Evolutionary conservation across 176 grass and related monocot species (phyloP).

Genomic region (Melocanna baccifera): DNA sequence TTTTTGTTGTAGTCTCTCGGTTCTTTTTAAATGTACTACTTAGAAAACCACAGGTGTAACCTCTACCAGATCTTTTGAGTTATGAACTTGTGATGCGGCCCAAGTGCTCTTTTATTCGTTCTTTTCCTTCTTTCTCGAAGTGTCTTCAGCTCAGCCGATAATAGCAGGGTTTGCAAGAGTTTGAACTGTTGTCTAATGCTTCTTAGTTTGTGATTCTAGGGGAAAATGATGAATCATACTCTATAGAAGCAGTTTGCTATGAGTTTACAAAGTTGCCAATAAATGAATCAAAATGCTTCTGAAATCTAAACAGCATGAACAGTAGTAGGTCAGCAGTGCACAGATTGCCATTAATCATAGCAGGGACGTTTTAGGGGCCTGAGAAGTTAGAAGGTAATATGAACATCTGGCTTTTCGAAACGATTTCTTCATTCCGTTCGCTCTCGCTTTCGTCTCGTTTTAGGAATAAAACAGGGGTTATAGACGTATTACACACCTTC

Average conservation of each 20-base stretch:
- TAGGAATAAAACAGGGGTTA: too few relatives aligned
- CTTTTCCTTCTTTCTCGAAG: not conserved
- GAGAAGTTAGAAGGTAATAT: too few relatives aligned
- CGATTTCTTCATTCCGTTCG: too few relatives aligned
- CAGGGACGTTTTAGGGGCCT: not conserved
- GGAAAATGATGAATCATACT: not conserved
- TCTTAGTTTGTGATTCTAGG: not conserved
- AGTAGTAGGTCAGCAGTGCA: too few relatives aligned
- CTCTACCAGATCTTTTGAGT: not conserved
- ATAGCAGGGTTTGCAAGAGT: not conserved
- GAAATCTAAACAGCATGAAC: not conserved
- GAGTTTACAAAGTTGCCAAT: not conserved
- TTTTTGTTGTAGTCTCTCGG: not conserved
- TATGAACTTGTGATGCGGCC: not conserved
- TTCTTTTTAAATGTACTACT: not conserved
- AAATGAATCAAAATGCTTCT: not conserved
- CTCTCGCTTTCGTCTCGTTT: too few relatives aligned
- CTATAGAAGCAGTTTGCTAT: not conserved
- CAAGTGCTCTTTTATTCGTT: not conserved
- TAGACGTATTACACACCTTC: too few relatives aligned
- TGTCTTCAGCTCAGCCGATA: not conserved
- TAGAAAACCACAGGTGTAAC: not conserved
- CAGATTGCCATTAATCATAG: not conserved
- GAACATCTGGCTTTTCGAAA: too few relatives aligned
- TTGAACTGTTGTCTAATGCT: not conserved